Evolutionary conservation across 306 rosid genomes (phyloP).

Genomic region (Inga leiocalycina): DNA sequence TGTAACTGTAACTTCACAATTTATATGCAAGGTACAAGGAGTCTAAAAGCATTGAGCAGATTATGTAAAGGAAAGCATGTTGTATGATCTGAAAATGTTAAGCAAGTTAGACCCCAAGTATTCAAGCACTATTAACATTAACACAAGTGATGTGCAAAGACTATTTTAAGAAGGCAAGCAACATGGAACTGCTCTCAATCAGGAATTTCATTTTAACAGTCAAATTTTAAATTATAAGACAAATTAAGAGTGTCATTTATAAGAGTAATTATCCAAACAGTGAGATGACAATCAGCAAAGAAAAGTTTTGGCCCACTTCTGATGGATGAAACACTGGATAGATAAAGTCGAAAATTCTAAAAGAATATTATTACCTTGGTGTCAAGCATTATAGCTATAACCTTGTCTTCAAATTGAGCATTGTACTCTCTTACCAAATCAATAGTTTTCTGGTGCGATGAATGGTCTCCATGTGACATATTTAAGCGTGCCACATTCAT

Average conservation of each 20-base stretch:
- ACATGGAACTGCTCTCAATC: background rate
- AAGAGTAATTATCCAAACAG: background rate
- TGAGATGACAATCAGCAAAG: background rate
- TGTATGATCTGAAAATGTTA: background rate
- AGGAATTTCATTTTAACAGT: background rate
- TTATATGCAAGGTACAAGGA: background rate
- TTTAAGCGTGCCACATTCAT: constrained; percentile 93
- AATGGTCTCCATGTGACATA: constrained; percentile 96
- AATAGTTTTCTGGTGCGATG: constrained; percentile 85
- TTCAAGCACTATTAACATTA: background rate
- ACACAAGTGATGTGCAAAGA: constrained; percentile 3
- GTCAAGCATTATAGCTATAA: constrained; percentile 91
- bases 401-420: constrained; percentile 71
- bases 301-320: background rate
- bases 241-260: background rate
- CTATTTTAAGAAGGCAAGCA: constrained; percentile 5
- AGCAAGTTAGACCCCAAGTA: background rate
- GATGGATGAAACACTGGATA: background rate
- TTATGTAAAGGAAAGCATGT: background rate
- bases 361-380: constrained; percentile 62
- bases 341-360: background rate
- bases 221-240: background rate
- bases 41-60: background rate
- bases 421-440: constrained; percentile 85
- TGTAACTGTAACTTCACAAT: constrained; percentile 14